These are phyloP conservation scores for Aphanomyces cochlioides DNA, from an alignment of 352 stramenopile species.

Conservation along the genomic window DNA sequence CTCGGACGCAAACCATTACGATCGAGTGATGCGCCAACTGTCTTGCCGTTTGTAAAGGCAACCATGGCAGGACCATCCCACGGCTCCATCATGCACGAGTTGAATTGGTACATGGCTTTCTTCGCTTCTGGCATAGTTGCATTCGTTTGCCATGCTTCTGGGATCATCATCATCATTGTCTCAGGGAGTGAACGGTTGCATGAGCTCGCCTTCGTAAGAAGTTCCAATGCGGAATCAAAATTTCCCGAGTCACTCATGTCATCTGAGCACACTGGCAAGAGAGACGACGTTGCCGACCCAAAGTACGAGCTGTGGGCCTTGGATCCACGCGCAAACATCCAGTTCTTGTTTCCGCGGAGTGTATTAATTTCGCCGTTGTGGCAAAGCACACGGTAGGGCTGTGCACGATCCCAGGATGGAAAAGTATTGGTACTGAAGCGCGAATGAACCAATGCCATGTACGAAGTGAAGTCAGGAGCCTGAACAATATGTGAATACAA, in stretches of 20 bases:
- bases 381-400: slow-evolving; percentile 97
- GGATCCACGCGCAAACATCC: slow-evolving; percentile 91
- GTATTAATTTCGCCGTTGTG: slow-evolving; percentile 99
- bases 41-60: slow-evolving; percentile 93
- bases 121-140: slow-evolving; percentile 87
- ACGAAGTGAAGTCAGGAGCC: slow-evolving; percentile 82
- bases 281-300: slow-evolving; percentile 84
- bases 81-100: slow-evolving; percentile 96
- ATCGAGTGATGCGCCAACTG: slow-evolving; percentile 95
- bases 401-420: slow-evolving; percentile 92
- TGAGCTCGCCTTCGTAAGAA: slow-evolving; percentile 88
- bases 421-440: slow-evolving; percentile 99
- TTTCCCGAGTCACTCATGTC: slow-evolving; percentile 96
- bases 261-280: slow-evolving; percentile 91
- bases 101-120: slow-evolving; percentile 98
- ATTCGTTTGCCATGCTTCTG: slow-evolving; percentile 96
- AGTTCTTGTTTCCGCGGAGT: slow-evolving; percentile 96
- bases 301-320: slow-evolving; percentile 92
- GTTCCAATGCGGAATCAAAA: slow-evolving; percentile 94
- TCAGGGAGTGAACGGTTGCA: slow-evolving; percentile 91
- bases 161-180: slow-evolving; percentile 98
- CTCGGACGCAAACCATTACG: slow-evolving; percentile 94
- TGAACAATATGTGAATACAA: slow-evolving; percentile 13
- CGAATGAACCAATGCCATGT: slow-evolving; percentile 94
- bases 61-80: slow-evolving; percentile 98